A percentile compares a stretch with the other conserved stretches of the same genome.
Conservation (phyloP, 805 yeast species). For the Pichia heedii region DNA sequence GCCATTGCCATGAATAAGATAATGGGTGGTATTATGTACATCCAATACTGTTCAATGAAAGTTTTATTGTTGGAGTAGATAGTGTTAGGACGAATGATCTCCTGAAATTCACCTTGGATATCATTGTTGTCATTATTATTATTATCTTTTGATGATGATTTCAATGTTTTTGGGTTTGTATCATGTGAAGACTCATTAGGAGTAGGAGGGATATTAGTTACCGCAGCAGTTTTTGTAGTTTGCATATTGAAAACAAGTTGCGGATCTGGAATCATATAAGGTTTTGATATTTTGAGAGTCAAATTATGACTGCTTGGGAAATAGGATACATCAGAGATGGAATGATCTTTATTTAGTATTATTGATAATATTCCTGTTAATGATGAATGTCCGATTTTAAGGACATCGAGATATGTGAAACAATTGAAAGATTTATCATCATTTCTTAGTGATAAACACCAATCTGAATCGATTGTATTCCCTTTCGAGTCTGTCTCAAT, state of each 20-base stretch:
- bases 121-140: not conserved
- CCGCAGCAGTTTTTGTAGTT: not conserved
- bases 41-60: slow-evolving; percentile 55
- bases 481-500: too few species aligned
- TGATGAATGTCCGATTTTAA: not conserved
- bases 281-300: not conserved
- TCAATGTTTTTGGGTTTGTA: too few species aligned
- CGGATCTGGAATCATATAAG: not conserved
- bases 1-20: not conserved
- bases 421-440: not conserved
- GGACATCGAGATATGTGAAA: not conserved
- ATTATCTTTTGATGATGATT: too few species aligned
- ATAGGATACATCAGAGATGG: not conserved
- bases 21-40: slow-evolving; percentile 46
- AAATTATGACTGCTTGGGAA: not conserved
- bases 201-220: not conserved
- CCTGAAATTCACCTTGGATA: slow-evolving; percentile 2
- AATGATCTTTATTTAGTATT: not conserved
- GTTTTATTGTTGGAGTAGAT: slow-evolving; percentile 25
- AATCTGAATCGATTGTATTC: not conserved
- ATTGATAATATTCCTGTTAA: not conserved
- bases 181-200: too few species aligned
- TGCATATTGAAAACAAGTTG: not conserved
- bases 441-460: not conserved
- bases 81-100: slow-evolving; percentile 3